Evolutionary conservation across 352 stramenopile species (phyloP).

Genomic region (Phytophthora constricta): DNA sequence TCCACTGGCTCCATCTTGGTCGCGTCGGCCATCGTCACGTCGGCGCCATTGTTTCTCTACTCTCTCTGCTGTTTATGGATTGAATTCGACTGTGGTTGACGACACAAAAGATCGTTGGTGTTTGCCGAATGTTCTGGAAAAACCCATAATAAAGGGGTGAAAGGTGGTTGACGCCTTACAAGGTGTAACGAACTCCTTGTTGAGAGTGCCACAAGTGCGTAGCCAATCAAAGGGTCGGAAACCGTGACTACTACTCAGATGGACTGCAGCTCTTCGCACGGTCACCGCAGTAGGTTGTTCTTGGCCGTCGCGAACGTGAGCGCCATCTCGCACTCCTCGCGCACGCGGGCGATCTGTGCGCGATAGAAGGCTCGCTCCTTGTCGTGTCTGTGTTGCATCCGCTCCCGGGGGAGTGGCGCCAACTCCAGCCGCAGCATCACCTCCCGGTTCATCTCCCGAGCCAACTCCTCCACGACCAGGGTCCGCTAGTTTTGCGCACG

Average conservation of each 20-base stretch:
- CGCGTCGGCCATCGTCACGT: slow-evolving; percentile 43
- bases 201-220: too few species aligned
- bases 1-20: slow-evolving; percentile 59
- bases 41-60: slow-evolving; percentile 12
- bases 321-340: slow-evolving; percentile 68
- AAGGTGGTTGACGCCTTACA: too few species aligned
- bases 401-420: slow-evolving; percentile 45
- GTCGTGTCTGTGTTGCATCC: slow-evolving; percentile 60
- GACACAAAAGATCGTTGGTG: too few species aligned
- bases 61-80: too few species aligned
- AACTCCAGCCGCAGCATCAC: slow-evolving; percentile 58
- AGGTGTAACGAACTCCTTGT: too few species aligned
- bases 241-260: too few species aligned
- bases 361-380: slow-evolving; percentile 60
- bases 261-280: too few species aligned
- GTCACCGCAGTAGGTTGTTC: slow-evolving; percentile 75
- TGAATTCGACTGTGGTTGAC: too few species aligned
- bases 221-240: too few species aligned
- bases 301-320: slow-evolving; percentile 68
- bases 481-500: slow-evolving; percentile 57
- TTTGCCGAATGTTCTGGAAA: too few species aligned
- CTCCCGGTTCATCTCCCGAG: slow-evolving; percentile 67
- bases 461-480: slow-evolving; percentile 66
- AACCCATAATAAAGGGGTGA: too few species aligned
- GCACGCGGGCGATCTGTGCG: slow-evolving; percentile 67